A percentile compares a stretch with the other conserved stretches of the same genome.
Evolutionary conservation across 306 rosid genomes (phyloP).

Genomic region (Calophaca sinica): DNA sequence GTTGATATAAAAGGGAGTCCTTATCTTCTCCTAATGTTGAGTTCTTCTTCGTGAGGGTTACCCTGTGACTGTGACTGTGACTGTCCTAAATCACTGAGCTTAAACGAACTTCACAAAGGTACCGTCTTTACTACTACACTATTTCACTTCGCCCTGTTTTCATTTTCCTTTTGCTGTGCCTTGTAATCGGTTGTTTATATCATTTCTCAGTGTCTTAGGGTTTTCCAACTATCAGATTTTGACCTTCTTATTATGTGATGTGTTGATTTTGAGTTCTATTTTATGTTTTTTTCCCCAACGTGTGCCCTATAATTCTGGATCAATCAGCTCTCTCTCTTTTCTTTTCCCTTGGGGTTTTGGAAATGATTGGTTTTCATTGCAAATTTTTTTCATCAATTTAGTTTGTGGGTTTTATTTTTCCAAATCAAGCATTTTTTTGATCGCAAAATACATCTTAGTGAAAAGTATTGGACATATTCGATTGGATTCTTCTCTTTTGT

Average conservation of each 20-base stretch:
- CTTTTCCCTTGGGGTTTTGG: background rate
- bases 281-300: background rate
- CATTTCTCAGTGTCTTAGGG: background rate
- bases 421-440: background rate
- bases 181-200: background rate
- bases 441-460: background rate
- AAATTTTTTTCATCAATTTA: background rate
- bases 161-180: background rate
- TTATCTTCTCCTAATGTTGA: conserved; percentile 20
- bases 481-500: background rate
- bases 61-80: background rate
- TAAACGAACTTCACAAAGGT: conserved; percentile 46
- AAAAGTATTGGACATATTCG: background rate
- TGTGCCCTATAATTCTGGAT: background rate
- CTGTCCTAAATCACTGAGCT: conserved; percentile 31
- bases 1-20: conserved; percentile 46
- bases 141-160: background rate
- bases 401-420: background rate
- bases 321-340: background rate
- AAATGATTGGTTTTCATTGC: background rate
- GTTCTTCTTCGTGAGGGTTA: conserved; percentile 42
- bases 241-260: background rate
- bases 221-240: background rate
- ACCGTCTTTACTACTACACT: background rate
- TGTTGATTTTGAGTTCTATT: background rate